These are phyloP conservation scores for Talaromyces sp. DNA, from an alignment of 2,329 filamentous ascomycete species.

Conservation along the genomic window DNA sequence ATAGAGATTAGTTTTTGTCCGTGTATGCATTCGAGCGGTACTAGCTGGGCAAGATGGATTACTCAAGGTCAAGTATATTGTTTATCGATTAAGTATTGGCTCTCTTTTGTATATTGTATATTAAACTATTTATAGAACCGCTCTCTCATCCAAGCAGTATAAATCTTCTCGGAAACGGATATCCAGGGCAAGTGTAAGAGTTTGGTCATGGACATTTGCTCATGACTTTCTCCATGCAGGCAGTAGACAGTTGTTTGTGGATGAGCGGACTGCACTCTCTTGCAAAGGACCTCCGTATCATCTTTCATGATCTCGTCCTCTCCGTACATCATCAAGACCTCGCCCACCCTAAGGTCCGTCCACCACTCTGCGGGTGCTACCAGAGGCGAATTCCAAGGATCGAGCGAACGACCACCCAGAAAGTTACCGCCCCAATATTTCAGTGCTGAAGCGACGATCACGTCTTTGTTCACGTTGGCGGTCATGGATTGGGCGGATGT, in stretches of 20 bases:
- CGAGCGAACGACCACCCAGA: neutral
- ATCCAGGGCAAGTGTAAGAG: neutral
- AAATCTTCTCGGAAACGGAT: conserved; percentile 7
- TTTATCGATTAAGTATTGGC: neutral
- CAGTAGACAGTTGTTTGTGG: conserved; percentile 11
- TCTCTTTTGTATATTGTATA: neutral
- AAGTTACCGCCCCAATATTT: conserved; percentile 14
- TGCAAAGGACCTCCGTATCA: conserved; percentile 5
- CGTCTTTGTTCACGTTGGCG: conserved; percentile 3
- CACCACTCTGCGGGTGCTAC: conserved; percentile 13
- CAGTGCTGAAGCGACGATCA: conserved; percentile 2
- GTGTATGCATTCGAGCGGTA: too few relatives aligned
- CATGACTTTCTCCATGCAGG: conserved; percentile 11
- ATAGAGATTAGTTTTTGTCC: neutral
- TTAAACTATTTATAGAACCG: conserved; percentile 6
- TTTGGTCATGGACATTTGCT: conserved; percentile 12
- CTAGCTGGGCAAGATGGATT: neutral
- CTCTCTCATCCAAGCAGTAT: conserved; percentile 14
- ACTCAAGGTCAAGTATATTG: neutral
- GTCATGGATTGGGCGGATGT: conserved; percentile 9
- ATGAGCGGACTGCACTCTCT: conserved; percentile 9
- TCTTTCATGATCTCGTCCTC: conserved; percentile 15
- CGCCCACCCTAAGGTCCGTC: conserved; percentile 12
- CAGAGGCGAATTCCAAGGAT: conserved; percentile 15
- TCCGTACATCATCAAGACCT: conserved; percentile 12